Conservation (phyloP, 1,139 yeast species). For the Meyerozyma elateridarum region DNA sequence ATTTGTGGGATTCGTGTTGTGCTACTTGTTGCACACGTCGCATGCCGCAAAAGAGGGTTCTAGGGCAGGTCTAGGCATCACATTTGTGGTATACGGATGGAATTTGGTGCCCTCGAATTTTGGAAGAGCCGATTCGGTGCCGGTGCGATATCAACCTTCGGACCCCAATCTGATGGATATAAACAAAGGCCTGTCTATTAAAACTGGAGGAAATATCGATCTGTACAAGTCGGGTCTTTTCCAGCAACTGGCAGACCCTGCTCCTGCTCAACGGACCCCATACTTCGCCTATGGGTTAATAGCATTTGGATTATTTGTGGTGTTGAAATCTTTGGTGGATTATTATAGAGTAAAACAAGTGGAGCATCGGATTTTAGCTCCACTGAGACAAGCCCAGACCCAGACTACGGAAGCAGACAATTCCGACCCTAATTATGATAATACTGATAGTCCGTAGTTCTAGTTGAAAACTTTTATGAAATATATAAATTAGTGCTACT, state of each 20-base stretch:
- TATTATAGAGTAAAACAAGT: slow-evolving; percentile 71
- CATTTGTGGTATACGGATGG: slow-evolving; percentile 75
- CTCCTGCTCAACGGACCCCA: slow-evolving; percentile 26
- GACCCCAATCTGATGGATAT: slow-evolving; percentile 57
- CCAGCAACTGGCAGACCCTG: slow-evolving; percentile 15
- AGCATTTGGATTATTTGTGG: slow-evolving; percentile 62
- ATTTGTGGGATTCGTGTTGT: slow-evolving; percentile 85
- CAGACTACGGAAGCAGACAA: too few species aligned
- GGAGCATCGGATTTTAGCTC: slow-evolving; percentile 60
- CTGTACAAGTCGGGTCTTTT: slow-evolving; percentile 36
- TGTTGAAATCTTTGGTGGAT: slow-evolving; percentile 64
- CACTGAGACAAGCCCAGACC: slow-evolving; percentile 17
- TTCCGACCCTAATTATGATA: too few species aligned
- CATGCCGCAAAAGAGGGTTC: slow-evolving; percentile 98
- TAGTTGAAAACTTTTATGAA: too few species aligned
- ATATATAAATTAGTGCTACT: too few species aligned
- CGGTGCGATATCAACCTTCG: slow-evolving; percentile 44
- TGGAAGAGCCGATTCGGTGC: slow-evolving; percentile 35
- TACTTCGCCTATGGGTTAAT: slow-evolving; percentile 55
- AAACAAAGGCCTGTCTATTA: slow-evolving; percentile 28
- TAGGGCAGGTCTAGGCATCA: slow-evolving; percentile 85
- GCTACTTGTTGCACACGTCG: slow-evolving; percentile 88
- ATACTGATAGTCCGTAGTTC: too few species aligned
- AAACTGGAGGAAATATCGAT: slow-evolving; percentile 40
- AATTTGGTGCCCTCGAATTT: slow-evolving; percentile 61